phyloP scores from a whole-genome alignment of 1,284 basidiomycete species.

The Sporisorium graminicola region DNA sequence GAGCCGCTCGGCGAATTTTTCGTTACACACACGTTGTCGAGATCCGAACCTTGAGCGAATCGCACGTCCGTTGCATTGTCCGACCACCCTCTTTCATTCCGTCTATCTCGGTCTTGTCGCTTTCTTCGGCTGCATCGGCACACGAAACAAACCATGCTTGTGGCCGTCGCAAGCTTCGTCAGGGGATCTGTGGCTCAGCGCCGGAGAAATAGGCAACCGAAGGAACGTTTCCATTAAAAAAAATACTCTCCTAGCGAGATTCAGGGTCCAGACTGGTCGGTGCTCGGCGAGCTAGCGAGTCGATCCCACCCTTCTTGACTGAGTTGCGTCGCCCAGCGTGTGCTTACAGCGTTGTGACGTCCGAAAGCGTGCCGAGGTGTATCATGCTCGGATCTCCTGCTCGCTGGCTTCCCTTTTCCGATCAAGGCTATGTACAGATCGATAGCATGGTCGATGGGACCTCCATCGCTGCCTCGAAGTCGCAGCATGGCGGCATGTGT shows the following conservation, averaged over 20 bases:
- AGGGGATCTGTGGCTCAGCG: not conserved
- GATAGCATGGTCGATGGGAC: slow-evolving; percentile 1
- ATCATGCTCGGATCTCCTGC: slow-evolving; percentile 1
- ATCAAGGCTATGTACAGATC: not conserved
- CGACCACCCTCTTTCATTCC: slow-evolving; percentile 3
- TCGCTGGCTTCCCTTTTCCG: not conserved
- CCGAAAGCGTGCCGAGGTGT: not conserved
- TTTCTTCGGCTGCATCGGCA: not conserved
- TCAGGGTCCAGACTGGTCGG: slow-evolving; percentile 8
- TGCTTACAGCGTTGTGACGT: not conserved
- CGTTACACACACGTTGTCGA: not conserved
- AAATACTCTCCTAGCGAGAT: slow-evolving; percentile 24
- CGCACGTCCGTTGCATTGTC: not conserved
- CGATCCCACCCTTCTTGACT: not conserved
- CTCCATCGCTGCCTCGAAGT: not conserved
- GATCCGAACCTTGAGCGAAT: not conserved
- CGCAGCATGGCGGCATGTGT: too few species aligned
- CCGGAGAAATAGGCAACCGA: not conserved
- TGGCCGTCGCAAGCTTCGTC: not conserved
- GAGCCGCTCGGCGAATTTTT: slow-evolving; percentile 9
- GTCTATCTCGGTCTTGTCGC: not conserved
- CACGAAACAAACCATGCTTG: not conserved
- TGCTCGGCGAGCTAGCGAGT: not conserved
- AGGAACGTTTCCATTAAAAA: not conserved
- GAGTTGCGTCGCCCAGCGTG: not conserved